Percentiles rank a stretch among this genome's conserved stretches.
Evolutionary conservation across 83 land plant species (phyloP).

Genomic region (Thuja plicata): DNA sequence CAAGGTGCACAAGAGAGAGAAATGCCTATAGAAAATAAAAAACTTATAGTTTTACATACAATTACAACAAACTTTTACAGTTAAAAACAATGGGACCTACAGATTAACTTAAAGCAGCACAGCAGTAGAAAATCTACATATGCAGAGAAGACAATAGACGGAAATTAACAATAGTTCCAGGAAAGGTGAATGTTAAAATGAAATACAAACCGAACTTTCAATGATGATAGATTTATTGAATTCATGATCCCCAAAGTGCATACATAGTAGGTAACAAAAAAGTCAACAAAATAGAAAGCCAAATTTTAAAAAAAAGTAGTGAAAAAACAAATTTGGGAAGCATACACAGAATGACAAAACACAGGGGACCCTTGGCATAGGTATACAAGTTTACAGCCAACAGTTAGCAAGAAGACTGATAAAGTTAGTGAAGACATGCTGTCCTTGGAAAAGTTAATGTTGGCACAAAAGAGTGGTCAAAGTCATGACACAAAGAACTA

Average conservation of each 20-base stretch:
- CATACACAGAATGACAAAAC: not conserved
- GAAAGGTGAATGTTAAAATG: not conserved
- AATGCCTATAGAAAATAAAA: not conserved
- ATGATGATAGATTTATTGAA: not conserved
- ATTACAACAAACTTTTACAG: not conserved
- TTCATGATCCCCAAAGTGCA: not conserved
- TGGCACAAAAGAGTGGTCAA: not conserved
- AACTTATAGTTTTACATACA: not conserved
- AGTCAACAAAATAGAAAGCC: not conserved
- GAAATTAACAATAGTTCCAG: not conserved
- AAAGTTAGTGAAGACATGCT: not conserved
- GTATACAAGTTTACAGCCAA: not conserved
- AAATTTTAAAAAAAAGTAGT: not conserved
- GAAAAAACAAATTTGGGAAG: not conserved
- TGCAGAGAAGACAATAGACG: not conserved
- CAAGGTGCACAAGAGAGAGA: not conserved
- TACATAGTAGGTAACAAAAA: not conserved
- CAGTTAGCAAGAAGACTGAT: not conserved
- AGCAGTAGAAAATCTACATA: not conserved
- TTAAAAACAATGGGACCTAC: not conserved
- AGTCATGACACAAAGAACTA: not conserved
- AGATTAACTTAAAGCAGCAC: not conserved
- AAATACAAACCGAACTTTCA: not conserved
- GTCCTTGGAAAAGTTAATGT: not conserved
- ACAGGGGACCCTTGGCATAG: not conserved